Base-by-base conservation (phyloP, 192 early-diverging fungal species). In the Backusella tuberculispora region DNA sequence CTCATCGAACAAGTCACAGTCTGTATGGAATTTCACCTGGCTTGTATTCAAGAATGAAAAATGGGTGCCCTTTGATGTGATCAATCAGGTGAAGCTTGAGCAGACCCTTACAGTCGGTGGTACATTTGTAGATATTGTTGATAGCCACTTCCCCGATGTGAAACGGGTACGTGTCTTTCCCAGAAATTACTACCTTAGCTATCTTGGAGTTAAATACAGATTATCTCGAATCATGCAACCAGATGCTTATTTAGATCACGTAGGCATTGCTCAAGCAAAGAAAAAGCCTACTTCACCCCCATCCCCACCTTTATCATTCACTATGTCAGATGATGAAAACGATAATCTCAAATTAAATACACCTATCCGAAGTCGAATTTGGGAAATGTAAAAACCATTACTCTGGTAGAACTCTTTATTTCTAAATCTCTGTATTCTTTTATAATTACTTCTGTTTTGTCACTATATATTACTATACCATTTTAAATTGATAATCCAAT, bases 201-300 rank as follows among this genome's bases (percentile, higher is more conserved):
- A 80, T 74, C 66, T 80, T 21, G 79, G 79, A 15, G 75, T 80
- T 17, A 80, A 80, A 69, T 83, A 83, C 43, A 63, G 78, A 29
- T 63, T 83, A 29, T 76, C 77, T 63, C 70, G 77, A n/a, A 75
- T 83, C 48, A 60, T 83, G 66, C 77, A 83, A 64, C 79, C 79
- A 6, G 77, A 78, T 76, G 75, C 75, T n/a, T 80, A 75, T 75
- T 50, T 77, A 50, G 76, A 77, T 72, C 76, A 77, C 67, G 71
- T 69, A 15, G 66, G 47, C n/a, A 43, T 69, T 40, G 74, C 74
- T 69, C 46, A 75, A 48, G 48, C 65, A 43, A 69, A 67, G 63
- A 45, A 74, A 74, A 45, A 41, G 13, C 71, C 53, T 42, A 75
- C 63, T 6, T 45, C 74, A 0, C 34, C 69, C 53, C 44, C 53